Evolutionary conservation across 176 grass and related monocot species (phyloP), one percentile per base, ranked within the genome.

Genomic region (Chloris gayana): DNA sequence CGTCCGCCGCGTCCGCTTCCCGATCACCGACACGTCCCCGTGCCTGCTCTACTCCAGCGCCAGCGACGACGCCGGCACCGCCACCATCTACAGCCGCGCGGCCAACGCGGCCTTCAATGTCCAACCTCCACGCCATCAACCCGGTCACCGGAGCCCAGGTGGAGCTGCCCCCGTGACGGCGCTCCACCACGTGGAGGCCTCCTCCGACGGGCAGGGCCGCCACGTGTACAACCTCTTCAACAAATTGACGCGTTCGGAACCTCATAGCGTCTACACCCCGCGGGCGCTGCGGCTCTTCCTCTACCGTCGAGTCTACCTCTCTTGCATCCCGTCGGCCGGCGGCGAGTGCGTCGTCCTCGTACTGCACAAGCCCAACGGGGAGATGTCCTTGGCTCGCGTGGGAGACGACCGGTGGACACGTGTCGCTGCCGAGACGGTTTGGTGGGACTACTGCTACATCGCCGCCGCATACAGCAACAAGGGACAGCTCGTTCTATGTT

Each of bases 101-200:
- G 13, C 4, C 21, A 17, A 27, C 70, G 8, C 45, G 17, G 7
- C 26, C 45, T 53, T 73, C 70, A 29, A 1, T 13, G 70, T 53
- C 46, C 45, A 41, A 81, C 62, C 65, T 81, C 1, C 78, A 41
- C 9, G 54, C 57, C 21, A 7, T 81, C 9, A 80, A 80, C 63
- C 77, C 77, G 7, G 38, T 80, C 12, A 34, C n/a, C n/a, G n/a
- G n/a, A n/a, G n/a, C n/a, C n/a, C n/a, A n/a, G n/a, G n/a, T n/a
- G n/a, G n/a, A n/a, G n/a, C n/a, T n/a, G n/a, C n/a, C n/a, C n/a
- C n/a, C n/a, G n/a, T n/a, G n/a, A 54, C 39, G 14, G 12, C 21
- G 31, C 31, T 80, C 35, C 0, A 80, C 59, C 45, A 69, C 2
- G 63, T 69, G 2, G 31, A 71, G 24, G 19, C 49, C 37, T 12